These are phyloP conservation scores for Collybia nuda DNA, from an alignment of 768 basidiomycete species.

Conservation along the genomic window DNA sequence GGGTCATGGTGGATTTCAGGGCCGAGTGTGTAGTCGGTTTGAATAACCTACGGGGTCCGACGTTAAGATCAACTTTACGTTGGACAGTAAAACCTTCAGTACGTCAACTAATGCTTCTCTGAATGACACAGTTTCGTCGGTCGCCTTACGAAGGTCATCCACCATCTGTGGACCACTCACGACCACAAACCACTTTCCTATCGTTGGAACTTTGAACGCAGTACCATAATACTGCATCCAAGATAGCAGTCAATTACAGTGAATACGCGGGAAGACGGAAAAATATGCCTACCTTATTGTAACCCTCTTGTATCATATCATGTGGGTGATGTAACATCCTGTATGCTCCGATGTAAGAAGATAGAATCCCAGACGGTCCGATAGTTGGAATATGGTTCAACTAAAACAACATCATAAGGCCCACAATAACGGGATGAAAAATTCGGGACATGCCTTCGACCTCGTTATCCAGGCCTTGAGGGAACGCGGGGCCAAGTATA, in stretches of 20 bases:
- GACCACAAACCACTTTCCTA: constrained; percentile 29
- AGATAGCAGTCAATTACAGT: too few relatives aligned
- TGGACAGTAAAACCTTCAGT: constrained; percentile 20
- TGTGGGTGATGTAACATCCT: constrained; percentile 5
- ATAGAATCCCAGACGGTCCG: constrained; percentile 12
- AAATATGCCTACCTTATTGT: constrained; percentile 8
- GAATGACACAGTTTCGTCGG: constrained; percentile 25
- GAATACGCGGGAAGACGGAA: neutral
- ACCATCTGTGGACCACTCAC: constrained; percentile 26
- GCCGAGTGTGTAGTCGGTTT: constrained; percentile 38
- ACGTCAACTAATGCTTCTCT: constrained; percentile 5
- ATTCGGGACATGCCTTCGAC: constrained; percentile 1
- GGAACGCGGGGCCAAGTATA: neutral
- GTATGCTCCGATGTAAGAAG: constrained; percentile 16
- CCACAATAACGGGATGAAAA: too few relatives aligned
- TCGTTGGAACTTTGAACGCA: constrained; percentile 19
- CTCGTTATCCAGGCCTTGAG: constrained; percentile 3
- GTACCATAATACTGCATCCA: constrained; percentile 12
- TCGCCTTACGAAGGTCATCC: constrained; percentile 31
- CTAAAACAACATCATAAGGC: neutral
- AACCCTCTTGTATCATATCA: constrained; percentile 17
- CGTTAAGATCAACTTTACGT: constrained; percentile 34
- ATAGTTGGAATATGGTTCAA: constrained; percentile 13
- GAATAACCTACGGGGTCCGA: constrained; percentile 24
- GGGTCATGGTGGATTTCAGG: constrained; percentile 23